Base-by-base conservation (phyloP, 2,329 filamentous ascomycete genomes). In the Scytalidium sp. region DNA sequence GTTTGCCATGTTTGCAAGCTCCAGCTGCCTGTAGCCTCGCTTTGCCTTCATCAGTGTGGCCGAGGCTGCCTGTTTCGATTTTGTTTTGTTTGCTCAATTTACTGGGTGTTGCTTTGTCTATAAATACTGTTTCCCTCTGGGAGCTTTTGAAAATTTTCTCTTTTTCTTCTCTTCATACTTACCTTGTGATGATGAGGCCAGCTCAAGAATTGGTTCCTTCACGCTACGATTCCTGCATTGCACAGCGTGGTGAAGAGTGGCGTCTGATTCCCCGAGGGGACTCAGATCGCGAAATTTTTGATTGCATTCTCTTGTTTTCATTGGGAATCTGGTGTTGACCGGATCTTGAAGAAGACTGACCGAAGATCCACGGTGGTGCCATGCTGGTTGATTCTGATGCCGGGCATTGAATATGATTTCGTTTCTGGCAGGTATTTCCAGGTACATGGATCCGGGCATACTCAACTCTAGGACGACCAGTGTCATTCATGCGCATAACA, bases 251-350 rank as follows among this genome's bases (percentile, higher is more conserved):
- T 64, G 71, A 70, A 71, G 66, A 69, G 64, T 59, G 67, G 56
- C 64, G 67, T 72, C 70, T 70, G 74, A 72, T 68, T 70, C 70
- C 67, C 62, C 75, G 71, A 70, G 71, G 72, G 69, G 67, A 66
- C 70, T 69, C 71, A 66, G 68, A 64, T 68, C 68, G 71, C 69
- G 69, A 64, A 74, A 74, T 75, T 73, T 75, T 75, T 75, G 72
- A 68, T 73, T 67, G 68, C 61, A 62, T 57, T 60, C 64, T 39
- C 46, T 45, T 15, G 25, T 61, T 61, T 61, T 61, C 59, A 58
- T 60, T 58, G 50, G 47, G 50, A 27, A 41, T 43, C 39, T 46
- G 15, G 17, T 50, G 47, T 43, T 55, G 11, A 50, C 49, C 39
- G 5, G 41, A 48, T 8, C 46, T 49, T 55, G 57, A 58, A 55